Conservation (phyloP, 306 rosid genomes). For the Amphicarpaea edgeworthii region DNA sequence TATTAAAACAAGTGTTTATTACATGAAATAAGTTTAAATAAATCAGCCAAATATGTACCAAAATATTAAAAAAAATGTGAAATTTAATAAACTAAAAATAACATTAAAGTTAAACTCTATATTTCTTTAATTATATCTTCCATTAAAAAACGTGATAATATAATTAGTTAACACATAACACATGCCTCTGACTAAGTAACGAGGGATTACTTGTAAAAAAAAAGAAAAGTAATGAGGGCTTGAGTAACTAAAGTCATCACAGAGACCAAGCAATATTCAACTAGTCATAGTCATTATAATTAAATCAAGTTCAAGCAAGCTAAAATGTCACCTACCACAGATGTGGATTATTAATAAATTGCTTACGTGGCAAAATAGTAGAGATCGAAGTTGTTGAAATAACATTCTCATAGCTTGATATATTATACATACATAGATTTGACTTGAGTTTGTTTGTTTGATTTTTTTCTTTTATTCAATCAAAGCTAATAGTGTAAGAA, state of each 20-base stretch:
- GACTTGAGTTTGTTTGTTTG: background rate
- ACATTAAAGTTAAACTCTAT: too few relatives aligned
- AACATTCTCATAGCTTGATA: background rate
- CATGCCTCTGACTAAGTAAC: too few relatives aligned
- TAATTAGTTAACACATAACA: constrained; percentile 7
- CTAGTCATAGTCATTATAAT: background rate
- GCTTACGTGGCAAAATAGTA: background rate
- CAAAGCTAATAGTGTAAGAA: background rate
- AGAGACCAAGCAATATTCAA: background rate
- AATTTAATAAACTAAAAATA: too few relatives aligned
- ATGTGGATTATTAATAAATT: background rate
- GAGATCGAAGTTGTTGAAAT: background rate
- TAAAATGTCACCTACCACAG: background rate
- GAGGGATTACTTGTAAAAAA: too few relatives aligned
- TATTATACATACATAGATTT: background rate
- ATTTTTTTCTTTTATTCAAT: background rate
- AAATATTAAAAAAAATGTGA: too few relatives aligned
- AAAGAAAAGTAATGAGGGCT: background rate
- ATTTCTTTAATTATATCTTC: background rate
- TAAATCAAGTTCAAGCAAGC: background rate
- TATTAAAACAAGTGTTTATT: too few relatives aligned
- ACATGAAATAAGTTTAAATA: too few relatives aligned
- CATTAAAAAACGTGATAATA: background rate
- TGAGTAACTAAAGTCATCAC: background rate
- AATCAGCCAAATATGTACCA: too few relatives aligned